These are phyloP conservation scores for Kazachstania viticola DNA, from an alignment of 805 yeast genomes.

Conservation along the genomic window DNA sequence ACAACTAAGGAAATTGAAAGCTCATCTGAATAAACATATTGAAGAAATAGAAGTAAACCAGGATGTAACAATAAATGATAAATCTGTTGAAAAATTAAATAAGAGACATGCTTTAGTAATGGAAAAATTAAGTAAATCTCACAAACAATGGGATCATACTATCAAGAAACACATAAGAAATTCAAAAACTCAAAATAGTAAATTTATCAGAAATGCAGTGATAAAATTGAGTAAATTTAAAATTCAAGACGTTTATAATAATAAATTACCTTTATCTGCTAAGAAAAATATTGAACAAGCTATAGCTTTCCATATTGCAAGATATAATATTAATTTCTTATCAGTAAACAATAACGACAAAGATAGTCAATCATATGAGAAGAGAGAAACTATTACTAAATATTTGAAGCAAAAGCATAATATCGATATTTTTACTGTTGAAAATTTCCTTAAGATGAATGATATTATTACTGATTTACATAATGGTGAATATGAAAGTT, in stretches of 20 bases:
- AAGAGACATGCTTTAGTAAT: slow-evolving; percentile 17
- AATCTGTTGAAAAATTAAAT: slow-evolving; percentile 4
- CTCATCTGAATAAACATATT: slow-evolving; percentile 29
- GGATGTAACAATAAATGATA: slow-evolving; percentile 2
- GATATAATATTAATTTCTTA: slow-evolving; percentile 35
- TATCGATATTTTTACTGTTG: slow-evolving; percentile 20
- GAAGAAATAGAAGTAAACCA: slow-evolving; percentile 11
- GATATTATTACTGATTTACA: slow-evolving; percentile 30
- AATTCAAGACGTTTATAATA: slow-evolving; percentile 26
- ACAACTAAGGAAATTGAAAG: slow-evolving; percentile 30
- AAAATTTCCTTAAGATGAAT: slow-evolving; percentile 33
- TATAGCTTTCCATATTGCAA: slow-evolving; percentile 34
- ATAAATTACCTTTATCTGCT: slow-evolving; percentile 18
- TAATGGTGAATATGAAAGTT: slow-evolving; percentile 30
- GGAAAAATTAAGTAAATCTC: slow-evolving; percentile 21
- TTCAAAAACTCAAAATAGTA: slow-evolving; percentile 19
- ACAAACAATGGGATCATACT: slow-evolving; percentile 23
- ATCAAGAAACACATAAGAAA: slow-evolving; percentile 20
- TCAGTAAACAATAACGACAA: slow-evolving; percentile 20
- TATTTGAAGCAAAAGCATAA: slow-evolving; percentile 24
- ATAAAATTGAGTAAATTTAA: slow-evolving; percentile 25
- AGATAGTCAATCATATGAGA: background rate
- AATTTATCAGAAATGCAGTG: slow-evolving; percentile 19
- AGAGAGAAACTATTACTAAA: slow-evolving; percentile 15
- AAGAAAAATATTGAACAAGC: slow-evolving; percentile 29